These are phyloP conservation scores for Panaeolus cyanescens DNA, from an alignment of 768 basidiomycete genomes.

Conservation along the genomic window DNA sequence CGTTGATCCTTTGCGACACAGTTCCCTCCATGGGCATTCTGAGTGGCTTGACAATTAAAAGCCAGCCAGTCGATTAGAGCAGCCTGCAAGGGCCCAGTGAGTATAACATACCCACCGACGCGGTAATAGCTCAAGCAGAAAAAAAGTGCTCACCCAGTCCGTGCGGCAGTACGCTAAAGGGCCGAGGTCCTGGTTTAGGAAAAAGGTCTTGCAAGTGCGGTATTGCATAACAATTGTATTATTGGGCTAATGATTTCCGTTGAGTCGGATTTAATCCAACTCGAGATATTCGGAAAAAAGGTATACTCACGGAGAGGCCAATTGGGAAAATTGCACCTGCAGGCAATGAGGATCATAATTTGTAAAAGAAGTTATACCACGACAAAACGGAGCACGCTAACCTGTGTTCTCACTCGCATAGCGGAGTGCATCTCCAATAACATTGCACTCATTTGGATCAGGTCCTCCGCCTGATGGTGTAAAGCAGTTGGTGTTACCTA, in stretches of 20 bases:
- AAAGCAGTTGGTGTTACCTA: conserved; percentile 49
- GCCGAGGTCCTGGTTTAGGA: conserved; percentile 45
- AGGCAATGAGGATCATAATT: background rate
- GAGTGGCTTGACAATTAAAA: conserved; percentile 45
- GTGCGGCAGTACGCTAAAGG: conserved; percentile 45
- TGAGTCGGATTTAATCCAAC: no score
- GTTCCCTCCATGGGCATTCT: conserved; percentile 53
- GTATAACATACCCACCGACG: no score
- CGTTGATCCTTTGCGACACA: conserved; percentile 46
- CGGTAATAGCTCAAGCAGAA: no score
- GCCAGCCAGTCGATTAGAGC: conserved; percentile 41
- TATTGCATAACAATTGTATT: conserved; percentile 43
- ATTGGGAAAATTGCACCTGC: conserved; percentile 30
- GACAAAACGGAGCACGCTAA: no score
- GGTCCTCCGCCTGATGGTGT: conserved; percentile 46
- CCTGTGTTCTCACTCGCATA: conserved; percentile 49
- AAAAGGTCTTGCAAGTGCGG: conserved; percentile 45
- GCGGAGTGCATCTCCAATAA: conserved; percentile 50
- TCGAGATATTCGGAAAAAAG: no score
- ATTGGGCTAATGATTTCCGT: conserved; percentile 29
- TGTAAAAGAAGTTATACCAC: conserved; percentile 8
- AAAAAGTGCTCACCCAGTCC: conserved; percentile 47
- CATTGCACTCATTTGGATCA: conserved; percentile 46
- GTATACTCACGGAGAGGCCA: conserved; percentile 12
- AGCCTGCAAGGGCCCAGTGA: conserved; percentile 35